Evolutionary conservation across 2,329 filamentous ascomycete species (phyloP).

Genomic region (Paecilomyces sp.): DNA sequence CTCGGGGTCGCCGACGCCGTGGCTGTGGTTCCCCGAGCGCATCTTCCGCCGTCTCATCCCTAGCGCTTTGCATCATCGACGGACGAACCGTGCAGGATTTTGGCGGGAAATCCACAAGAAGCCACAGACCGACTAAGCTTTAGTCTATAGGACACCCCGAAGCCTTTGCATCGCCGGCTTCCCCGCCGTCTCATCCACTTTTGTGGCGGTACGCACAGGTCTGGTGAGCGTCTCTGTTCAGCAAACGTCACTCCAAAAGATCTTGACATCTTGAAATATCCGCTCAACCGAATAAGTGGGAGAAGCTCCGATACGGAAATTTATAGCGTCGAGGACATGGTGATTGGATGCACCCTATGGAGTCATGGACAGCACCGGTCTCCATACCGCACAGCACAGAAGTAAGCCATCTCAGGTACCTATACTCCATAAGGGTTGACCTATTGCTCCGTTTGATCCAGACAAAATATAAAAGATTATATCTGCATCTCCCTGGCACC

Average conservation of each 20-base stretch:
- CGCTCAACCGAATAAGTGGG: neutral
- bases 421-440: neutral
- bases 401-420: neutral
- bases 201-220: neutral
- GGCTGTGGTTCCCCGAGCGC: neutral
- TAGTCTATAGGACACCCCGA: neutral
- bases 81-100: neutral
- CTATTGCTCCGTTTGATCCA: neutral
- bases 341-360: neutral
- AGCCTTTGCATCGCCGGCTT: neutral
- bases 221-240: neutral
- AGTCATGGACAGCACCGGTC: neutral
- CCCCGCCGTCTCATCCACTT: neutral
- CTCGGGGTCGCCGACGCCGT: neutral
- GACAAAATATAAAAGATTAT: neutral
- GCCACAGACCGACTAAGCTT: neutral
- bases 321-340: neutral
- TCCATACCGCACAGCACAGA: neutral
- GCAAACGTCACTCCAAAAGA: neutral
- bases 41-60: neutral
- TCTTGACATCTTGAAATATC: neutral
- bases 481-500: neutral
- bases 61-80: neutral
- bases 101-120: neutral
- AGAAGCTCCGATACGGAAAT: neutral